Evolutionary conservation across 768 basidiomycete species (phyloP), one percentile per base, ranked within the genome.

Genomic region (Termitomyces sp.): DNA sequence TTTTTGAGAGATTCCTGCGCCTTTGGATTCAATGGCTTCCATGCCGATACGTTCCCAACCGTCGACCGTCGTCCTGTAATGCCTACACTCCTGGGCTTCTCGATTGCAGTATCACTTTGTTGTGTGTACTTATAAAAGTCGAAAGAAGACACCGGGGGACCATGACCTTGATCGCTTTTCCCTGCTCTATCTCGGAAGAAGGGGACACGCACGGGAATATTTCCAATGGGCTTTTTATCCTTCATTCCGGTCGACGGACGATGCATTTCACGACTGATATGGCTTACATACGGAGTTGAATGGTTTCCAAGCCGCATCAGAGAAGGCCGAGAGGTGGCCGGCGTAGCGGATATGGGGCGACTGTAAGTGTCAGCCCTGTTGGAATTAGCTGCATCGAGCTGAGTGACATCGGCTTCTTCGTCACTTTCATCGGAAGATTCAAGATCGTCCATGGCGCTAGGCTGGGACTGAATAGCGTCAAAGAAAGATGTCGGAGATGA

Each of bases 401-500:
- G 65, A 16, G 76, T 76, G 16, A 71, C 70, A 47, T 73, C 75
- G 13, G 8, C 33, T n/a, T 70, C 75, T 16, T 76, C 70, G 20
- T 72, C 73, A 33, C 73, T 72, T 22, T 76, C 76, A 30, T 80
- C 82, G 22, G 83, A 83, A 24, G 84, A 81, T 59, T 87, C 88
- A 55, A 88, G 72, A 61, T 87, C 89, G 63, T 89, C 86, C 83
- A 91, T 84, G 27, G 82, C 87, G 69, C 87, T 87, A 6, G 82
- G 82, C 46, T 88, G 84, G 16, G 79, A 73, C 63, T 90, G 86
- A 47, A 91, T 85, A 60, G 74, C 81, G 72, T 91, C 88, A 69
- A 91, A 91, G 77, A 91, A 91, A 33, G 83, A 83, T 27, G 84
- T 81, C 0, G 87, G 83, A 15, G 88, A 85, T 6, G 84, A 77